A percentile compares a stretch with the other conserved stretches of the same genome.
Conservation (phyloP, 805 yeast genomes). For the Saccharomycopsis javanensis region DNA sequence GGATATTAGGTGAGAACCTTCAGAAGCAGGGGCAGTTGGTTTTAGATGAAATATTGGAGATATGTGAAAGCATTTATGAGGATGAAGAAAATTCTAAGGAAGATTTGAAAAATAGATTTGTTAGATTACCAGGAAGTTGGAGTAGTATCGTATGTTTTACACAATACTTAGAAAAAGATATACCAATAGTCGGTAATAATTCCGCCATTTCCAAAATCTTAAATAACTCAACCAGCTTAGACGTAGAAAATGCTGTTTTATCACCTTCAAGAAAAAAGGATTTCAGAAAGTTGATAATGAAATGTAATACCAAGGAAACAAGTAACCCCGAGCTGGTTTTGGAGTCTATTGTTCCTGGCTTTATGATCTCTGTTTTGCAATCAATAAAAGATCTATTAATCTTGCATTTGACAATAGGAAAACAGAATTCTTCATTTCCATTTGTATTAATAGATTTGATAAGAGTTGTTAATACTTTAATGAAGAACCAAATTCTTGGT, state of each 20-base stretch:
- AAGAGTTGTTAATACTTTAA: slow-evolving; percentile 42
- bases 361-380: slow-evolving; percentile 7
- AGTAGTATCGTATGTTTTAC: slow-evolving; percentile 7
- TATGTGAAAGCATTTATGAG: slow-evolving; percentile 27
- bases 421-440: slow-evolving; percentile 11
- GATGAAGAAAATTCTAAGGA: slow-evolving; percentile 1
- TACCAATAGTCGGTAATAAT: neutral
- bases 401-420: slow-evolving; percentile 15
- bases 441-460: slow-evolving; percentile 34
- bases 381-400: slow-evolving; percentile 12
- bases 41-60: slow-evolving; percentile 41
- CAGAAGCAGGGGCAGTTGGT: slow-evolving; percentile 33
- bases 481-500: slow-evolving; percentile 52
- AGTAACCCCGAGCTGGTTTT: neutral
- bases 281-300: slow-evolving; percentile 5
- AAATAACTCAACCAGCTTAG: neutral
- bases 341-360: slow-evolving; percentile 9
- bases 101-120: neutral
- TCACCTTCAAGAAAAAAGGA: neutral
- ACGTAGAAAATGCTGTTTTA: neutral
- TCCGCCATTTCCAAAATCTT: neutral
- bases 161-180: slow-evolving; percentile 5
- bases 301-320: neutral
- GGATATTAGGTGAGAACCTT: slow-evolving; percentile 13
- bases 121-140: slow-evolving; percentile 13